phyloP scores from a whole-genome alignment of 495 filamentous ascomycete species.

The Haplographium delicatum region DNA sequence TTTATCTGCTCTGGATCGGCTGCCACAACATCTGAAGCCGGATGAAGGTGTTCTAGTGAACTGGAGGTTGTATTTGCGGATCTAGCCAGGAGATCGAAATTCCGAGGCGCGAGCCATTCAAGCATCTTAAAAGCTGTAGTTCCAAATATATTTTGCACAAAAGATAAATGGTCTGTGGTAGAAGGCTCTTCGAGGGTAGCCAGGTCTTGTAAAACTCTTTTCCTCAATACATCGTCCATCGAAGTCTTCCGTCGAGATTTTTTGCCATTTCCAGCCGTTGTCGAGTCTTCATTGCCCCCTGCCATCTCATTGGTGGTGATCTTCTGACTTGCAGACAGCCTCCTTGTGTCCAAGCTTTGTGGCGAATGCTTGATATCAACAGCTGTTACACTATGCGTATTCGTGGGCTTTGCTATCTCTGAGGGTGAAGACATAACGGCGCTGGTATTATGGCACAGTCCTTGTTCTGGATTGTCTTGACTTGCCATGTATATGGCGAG shows the following conservation, averaged over 20 bases:
- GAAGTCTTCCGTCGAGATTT: not conserved
- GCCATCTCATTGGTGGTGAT: not conserved
- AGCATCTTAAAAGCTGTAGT: conserved; percentile 73
- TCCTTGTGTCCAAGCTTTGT: not conserved
- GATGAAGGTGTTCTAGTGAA: not conserved
- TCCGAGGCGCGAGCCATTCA: conserved; percentile 63
- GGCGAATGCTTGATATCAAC: not conserved
- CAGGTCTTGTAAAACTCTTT: not conserved
- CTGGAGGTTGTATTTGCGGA: not conserved
- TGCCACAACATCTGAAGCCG: not conserved
- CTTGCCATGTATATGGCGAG: conserved; percentile 75
- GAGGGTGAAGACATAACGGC: conserved; percentile 24
- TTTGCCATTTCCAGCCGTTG: not conserved
- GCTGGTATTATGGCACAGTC: conserved; percentile 57
- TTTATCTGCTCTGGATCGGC: not conserved
- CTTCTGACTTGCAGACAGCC: not conserved
- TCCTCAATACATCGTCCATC: not conserved
- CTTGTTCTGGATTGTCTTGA: conserved; percentile 68
- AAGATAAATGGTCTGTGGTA: conserved; percentile 75
- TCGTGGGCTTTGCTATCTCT: conserved; percentile 32
- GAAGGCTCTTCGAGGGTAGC: conserved; percentile 28
- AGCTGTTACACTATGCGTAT: not conserved
- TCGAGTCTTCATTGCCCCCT: not conserved
- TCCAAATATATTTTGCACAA: conserved; percentile 76
- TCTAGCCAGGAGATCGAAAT: conserved; percentile 12